Conservation (phyloP, 2,329 filamentous ascomycete species). For the Cladophialophora psammophila region DNA sequence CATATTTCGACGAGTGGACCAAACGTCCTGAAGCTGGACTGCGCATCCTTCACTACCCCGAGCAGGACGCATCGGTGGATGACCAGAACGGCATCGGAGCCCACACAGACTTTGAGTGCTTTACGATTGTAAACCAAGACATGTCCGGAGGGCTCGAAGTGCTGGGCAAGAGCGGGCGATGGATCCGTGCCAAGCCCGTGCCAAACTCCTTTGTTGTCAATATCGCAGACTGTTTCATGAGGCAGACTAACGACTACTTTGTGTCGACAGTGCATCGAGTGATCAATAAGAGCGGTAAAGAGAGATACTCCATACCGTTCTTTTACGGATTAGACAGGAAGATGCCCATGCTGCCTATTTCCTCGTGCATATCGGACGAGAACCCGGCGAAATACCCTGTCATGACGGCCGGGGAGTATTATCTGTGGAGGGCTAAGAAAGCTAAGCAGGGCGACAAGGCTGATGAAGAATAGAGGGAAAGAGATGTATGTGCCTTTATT, state of each 20-base stretch:
- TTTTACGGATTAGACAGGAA: conserved; percentile 43
- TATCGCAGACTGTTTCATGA: conserved; percentile 54
- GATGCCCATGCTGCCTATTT: conserved; percentile 40
- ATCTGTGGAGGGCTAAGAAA: conserved; percentile 33
- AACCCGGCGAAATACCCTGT: conserved; percentile 46
- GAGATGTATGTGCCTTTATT: too few species aligned
- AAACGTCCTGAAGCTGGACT: conserved; percentile 46
- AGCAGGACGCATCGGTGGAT: conserved; percentile 41
- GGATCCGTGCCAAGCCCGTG: conserved; percentile 54
- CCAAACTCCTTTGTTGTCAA: conserved; percentile 55
- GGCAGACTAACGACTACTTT: conserved; percentile 53
- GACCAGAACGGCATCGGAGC: conserved; percentile 53
- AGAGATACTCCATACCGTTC: conserved; percentile 52
- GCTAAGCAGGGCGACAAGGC: conserved; percentile 18
- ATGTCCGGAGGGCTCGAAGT: conserved; percentile 55
- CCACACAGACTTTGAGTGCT: conserved; percentile 59
- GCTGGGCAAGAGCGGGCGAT: conserved; percentile 53
- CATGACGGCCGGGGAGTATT: conserved; percentile 46
- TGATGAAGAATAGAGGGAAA: background rate
- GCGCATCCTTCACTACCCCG: conserved; percentile 55
- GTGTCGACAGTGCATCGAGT: conserved; percentile 53
- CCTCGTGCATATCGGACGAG: conserved; percentile 42
- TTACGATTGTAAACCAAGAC: conserved; percentile 59
- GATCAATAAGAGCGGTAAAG: conserved; percentile 47
- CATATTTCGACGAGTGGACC: conserved; percentile 51